These are phyloP conservation scores for Aspergillus sp. DNA, from an alignment of 2,329 filamentous ascomycete species.

Conservation along the genomic window DNA sequence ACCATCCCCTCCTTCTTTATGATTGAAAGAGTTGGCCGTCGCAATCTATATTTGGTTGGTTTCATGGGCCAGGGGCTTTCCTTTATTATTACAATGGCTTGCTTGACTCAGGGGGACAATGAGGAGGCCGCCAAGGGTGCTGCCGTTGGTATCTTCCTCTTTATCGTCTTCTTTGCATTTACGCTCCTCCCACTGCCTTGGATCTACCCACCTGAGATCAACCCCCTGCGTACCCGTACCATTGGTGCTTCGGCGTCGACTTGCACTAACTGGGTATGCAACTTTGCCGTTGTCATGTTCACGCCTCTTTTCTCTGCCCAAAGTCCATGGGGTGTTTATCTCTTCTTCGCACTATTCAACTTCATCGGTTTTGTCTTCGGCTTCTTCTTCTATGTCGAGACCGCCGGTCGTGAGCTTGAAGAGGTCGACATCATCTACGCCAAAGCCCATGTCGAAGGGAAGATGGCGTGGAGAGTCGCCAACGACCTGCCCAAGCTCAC, in stretches of 20 bases:
- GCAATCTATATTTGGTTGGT: constrained; percentile 29
- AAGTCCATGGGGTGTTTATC: constrained; percentile 35
- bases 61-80: constrained; percentile 28
- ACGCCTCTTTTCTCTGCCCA: constrained; percentile 32
- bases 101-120: constrained; percentile 19
- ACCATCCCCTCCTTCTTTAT: constrained; percentile 24
- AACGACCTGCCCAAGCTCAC: constrained; percentile 25
- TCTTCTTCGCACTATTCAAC: constrained; percentile 37
- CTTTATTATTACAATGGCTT: constrained; percentile 30
- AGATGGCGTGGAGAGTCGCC: constrained; percentile 22
- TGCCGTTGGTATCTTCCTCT: constrained; percentile 60
- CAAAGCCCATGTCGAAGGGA: constrained; percentile 33
- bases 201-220: constrained; percentile 46
- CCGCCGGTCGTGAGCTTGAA: constrained; percentile 37
- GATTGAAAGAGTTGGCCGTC: constrained; percentile 36
- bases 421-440: constrained; percentile 37
- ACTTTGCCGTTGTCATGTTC: constrained; percentile 50
- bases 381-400: constrained; percentile 50
- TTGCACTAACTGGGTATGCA: constrained; percentile 50
- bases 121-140: constrained; percentile 26
- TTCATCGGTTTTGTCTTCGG: constrained; percentile 42
- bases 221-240: constrained; percentile 49
- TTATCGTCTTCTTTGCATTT: constrained; percentile 63
- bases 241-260: constrained; percentile 49
- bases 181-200: constrained; percentile 60